Evolutionary conservation across 2,329 filamentous ascomycete species (phyloP).

Genomic region (Cladosporium sp.): DNA sequence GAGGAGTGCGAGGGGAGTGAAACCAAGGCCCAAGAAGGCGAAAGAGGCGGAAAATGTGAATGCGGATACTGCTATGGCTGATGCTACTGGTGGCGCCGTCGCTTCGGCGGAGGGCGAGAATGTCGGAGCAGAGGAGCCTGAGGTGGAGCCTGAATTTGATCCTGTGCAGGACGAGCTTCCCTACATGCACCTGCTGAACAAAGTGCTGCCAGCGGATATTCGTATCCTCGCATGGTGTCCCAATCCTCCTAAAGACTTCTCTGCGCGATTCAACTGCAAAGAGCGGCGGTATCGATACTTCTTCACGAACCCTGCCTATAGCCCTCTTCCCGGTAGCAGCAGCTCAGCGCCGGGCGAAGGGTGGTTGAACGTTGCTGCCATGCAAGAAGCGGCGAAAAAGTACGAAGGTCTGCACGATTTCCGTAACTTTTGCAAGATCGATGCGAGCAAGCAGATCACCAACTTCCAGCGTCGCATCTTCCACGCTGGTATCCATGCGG

Average conservation of each 20-base stretch:
- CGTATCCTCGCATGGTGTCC: conserved; percentile 92
- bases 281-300: conserved; percentile 94
- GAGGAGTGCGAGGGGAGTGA: conserved; percentile 60
- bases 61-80: conserved; percentile 11
- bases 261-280: conserved; percentile 86
- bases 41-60: conserved; percentile 14
- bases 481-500: conserved; percentile 71
- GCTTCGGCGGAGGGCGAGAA: conserved; percentile 17
- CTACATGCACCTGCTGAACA: conserved; percentile 81
- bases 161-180: conserved; percentile 75
- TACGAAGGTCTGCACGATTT: conserved; percentile 89
- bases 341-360: conserved; percentile 48
- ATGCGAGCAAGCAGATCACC: conserved; percentile 81
- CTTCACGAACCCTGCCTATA: conserved; percentile 90
- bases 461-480: conserved; percentile 79
- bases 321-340: conserved; percentile 52
- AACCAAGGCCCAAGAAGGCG: conserved; percentile 18
- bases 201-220: conserved; percentile 83
- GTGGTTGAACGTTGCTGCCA: conserved; percentile 82
- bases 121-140: conserved; percentile 12
- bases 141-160: conserved; percentile 48
- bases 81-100: conserved; percentile 1
- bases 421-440: conserved; percentile 94
- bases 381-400: conserved; percentile 74
- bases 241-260: conserved; percentile 71